Evolutionary conservation across 345 rosid species (phyloP).

Genomic region (Noccaea bulbosa): DNA sequence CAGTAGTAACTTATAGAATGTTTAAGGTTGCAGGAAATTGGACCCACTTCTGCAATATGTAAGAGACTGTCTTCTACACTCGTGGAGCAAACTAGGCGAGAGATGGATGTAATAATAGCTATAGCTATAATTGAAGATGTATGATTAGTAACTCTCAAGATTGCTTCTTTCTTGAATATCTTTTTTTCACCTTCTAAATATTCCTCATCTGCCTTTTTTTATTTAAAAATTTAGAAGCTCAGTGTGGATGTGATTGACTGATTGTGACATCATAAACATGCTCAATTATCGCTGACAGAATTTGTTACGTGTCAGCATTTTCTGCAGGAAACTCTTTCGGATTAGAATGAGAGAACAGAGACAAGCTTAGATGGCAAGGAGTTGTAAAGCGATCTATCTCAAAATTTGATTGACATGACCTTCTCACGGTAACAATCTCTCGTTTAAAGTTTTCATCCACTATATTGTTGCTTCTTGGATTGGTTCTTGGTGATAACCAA

Average conservation of each 20-base stretch:
- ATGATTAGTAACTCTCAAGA: conserved; percentile 20
- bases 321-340: conserved; percentile 39
- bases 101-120: not conserved
- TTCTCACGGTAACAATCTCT: conserved; percentile 30
- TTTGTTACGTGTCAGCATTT: conserved; percentile 45
- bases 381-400: conserved; percentile 16
- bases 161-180: conserved; percentile 44
- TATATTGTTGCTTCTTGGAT: conserved; percentile 7
- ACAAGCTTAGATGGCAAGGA: conserved; percentile 39
- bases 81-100: conserved; percentile 33
- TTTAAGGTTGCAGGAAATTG: conserved; percentile 32
- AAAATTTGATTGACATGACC: conserved; percentile 10
- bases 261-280: conserved; percentile 44
- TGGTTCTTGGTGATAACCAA: conserved; percentile 13
- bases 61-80: conserved; percentile 39
- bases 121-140: conserved; percentile 36
- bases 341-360: conserved; percentile 40
- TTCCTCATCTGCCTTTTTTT: not conserved
- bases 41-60: conserved; percentile 39
- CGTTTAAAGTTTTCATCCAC: not conserved
- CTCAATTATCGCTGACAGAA: conserved; percentile 50
- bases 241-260: conserved; percentile 40
- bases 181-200: conserved; percentile 33
- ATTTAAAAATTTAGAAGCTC: conserved; percentile 1
- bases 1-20: conserved; percentile 27